phyloP scores from a whole-genome alignment of 768 basidiomycete genomes.

The Lactarius pseudohatsudake region DNA sequence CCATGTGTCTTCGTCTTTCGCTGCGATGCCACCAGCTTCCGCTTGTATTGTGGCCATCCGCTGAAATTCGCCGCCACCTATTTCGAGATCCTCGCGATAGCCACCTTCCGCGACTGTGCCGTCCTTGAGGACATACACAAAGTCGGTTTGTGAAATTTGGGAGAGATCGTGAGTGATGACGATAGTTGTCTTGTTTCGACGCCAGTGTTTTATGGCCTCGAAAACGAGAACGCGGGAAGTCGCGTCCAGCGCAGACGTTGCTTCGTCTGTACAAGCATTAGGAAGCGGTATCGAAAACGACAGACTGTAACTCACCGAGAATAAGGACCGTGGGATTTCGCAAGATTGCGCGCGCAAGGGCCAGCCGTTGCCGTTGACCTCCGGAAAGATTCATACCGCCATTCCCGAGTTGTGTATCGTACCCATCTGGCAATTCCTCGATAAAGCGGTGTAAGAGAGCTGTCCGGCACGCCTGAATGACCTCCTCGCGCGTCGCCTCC shows the following conservation, averaged over 20 bases:
- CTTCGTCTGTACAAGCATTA: constrained; percentile 56
- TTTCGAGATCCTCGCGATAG: constrained; percentile 77
- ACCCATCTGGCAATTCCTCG: constrained; percentile 78
- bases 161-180: constrained; percentile 96
- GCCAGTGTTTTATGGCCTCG: constrained; percentile 66
- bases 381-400: constrained; percentile 81
- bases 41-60: constrained; percentile 62
- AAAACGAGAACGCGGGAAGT: constrained; percentile 86
- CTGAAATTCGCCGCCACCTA: constrained; percentile 62
- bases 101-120: constrained; percentile 87
- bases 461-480: constrained; percentile 77
- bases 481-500: constrained; percentile 62
- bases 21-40: constrained; percentile 50
- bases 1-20: constrained; percentile 37
- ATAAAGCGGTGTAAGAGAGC: constrained; percentile 90
- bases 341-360: constrained; percentile 82
- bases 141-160: constrained; percentile 72
- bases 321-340: constrained; percentile 87
- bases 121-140: constrained; percentile 87
- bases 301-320: constrained; percentile 61
- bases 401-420: constrained; percentile 77
- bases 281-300: background rate
- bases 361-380: constrained; percentile 88
- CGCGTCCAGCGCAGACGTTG: constrained; percentile 81
- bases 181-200: constrained; percentile 79